Evolutionary conservation across 495 filamentous ascomycete species (phyloP), one percentile per base, ranked within the genome.

Genomic region (Xylaria longipes): DNA sequence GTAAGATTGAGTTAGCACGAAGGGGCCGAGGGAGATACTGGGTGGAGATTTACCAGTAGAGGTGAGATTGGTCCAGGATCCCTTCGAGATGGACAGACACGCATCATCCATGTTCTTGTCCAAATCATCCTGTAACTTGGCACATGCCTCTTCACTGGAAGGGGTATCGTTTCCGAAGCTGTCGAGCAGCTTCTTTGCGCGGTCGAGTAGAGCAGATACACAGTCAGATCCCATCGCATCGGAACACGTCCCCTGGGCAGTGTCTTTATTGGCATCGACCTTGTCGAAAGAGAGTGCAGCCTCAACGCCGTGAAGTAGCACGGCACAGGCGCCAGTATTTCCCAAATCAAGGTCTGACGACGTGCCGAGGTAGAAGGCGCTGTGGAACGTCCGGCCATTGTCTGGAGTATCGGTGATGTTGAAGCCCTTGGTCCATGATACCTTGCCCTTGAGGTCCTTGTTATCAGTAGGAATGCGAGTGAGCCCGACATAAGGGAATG

Each of bases 361-460:
- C 29, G 73, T 56, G 68, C 71, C 76, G 0, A 76, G 68, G 61
- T 69, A 77, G 68, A 71, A 76, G 0, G 72, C 60, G 65, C 48
- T 76, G 29, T 68, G 60, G 52, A 73, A 76, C 1, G 31, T 63
- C 12, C 73, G 50, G 14, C 5, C 7, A 25, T 33, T 41, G 3
- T n/a, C 31, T 3, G 54, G 37, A 12, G 2, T 3, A 7, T 68
- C 70, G 4, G 67, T 68, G 65, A 73, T 50, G 65, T 71, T 72
- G 43, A 74, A 73, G 41, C 74, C 74, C 45, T 74, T 66, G 12
- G 61, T 63, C 76, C 76, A 78, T 11, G 76, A 76, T n/a, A 76
- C 35, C 48, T 52, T 52, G 20, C 74, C 72, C 25, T 69, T 37
- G 22, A 74, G 76, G 12, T 54, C 25, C 12, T 68, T 35, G 1